Base-by-base conservation (phyloP, 2,329 filamentous ascomycete species). In the Pseudopyrenochaeta lycopersici region DNA sequence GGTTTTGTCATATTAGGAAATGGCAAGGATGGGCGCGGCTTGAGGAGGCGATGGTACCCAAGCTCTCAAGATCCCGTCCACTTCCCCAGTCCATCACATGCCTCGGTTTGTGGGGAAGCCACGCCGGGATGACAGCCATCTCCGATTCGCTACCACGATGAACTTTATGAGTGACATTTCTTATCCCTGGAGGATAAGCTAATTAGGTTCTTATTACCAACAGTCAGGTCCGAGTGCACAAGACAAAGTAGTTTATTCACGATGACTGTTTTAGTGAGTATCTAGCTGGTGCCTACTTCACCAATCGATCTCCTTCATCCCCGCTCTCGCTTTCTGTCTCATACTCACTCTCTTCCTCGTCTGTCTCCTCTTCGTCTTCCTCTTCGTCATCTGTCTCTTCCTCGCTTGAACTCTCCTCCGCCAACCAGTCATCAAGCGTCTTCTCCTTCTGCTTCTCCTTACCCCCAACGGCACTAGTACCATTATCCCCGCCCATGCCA, bases 351-450 rank as follows among this genome's bases (percentile, higher is more conserved):
- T 85, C 84, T 7, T 83, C 75, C 48, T 78, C 77, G 30, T 80
- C 77, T 1, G 78, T 77, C 12, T 78, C 77, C 43, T 38, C 86
- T 79, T 66, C 67, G 4, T 83, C 82, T 12, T 85, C 83, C 3
- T 67, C 79, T 14, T 84, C 82, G 3, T 67, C 79, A n/a, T 84
- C 82, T 27, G 78, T 77, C 1, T 78, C 77, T 46, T 70, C 65
- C 23, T 83, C 84, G 5, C 82, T 80, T 6, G 82, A 82, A 1
- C 81, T 82, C 15, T 63, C 61, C 20, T 84, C 82, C 4, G 89
- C 92, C 51, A 98, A 81, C 93, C 95, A 98, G 73, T 97, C 92
- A 78, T 98, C 92, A 58, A 99, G 78, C 17, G 89, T 91, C 83
- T 96, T 97, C 35, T 86, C 86, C 46, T 87, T 87, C 43, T 58